Evolutionary conservation across 2,329 filamentous ascomycete genomes (phyloP), one percentile per base, ranked within the genome.

Genomic region (Neocucurbitaria cava): DNA sequence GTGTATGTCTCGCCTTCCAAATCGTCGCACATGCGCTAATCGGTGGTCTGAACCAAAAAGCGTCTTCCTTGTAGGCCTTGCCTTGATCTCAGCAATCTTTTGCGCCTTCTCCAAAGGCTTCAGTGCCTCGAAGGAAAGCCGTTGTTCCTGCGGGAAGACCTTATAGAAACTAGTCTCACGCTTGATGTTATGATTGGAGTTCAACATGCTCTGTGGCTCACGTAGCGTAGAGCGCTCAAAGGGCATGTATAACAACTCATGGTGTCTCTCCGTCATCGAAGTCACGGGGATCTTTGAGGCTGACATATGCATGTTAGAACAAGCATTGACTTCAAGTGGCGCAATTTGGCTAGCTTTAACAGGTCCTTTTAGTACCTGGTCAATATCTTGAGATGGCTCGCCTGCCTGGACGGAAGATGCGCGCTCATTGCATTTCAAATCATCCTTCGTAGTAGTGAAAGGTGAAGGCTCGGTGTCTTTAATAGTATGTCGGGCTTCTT

Each of bases 51-150:
- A 56, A 10, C 64, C 61, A 23, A 68, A 68, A 8, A 55, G 56
- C 13, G 68, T 58, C 54, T 79, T 80, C 30, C 75, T 67, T 1
- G 68, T 71, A 3, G 74, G 74, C 1, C 77, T 68, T 13, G 54
- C 47, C 54, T 58, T 61, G 49, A 71, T 72, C 36, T 69, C 60
- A 28, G 47, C 53, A 28, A 69, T 65, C 43, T 67, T 71, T 15
- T 28, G 26, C 17, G 54, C 45, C 18, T 55, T 71, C 9, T 69
- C 61, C n/a, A 45, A 49, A 26, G 57, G 23, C 0, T 59, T 65
- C 67, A 69, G 67, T 11, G 38, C 50, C 33, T 65, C 58, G 3
- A 62, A 55, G 3, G 59, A 54, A 3, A 48, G 36, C 41, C 39
- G 40, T 11, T 9, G 26, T 18, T 23, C 41, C 33, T 55, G 53